These are phyloP conservation scores for Xylaria cubensis DNA, from an alignment of 495 filamentous ascomycete species.

Conservation along the genomic window DNA sequence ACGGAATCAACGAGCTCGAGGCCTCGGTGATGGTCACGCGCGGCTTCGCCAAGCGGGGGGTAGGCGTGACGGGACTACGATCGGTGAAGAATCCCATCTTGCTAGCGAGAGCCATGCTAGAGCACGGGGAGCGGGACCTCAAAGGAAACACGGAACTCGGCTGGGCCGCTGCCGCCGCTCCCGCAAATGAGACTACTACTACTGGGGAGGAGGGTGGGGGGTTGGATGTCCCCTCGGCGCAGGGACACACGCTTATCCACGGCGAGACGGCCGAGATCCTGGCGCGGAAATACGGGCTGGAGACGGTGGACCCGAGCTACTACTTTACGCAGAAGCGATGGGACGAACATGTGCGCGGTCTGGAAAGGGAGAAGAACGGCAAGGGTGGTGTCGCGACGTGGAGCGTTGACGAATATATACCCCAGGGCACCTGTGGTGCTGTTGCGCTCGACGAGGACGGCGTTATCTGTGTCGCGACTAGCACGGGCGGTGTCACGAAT, in stretches of 20 bases:
- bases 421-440: conserved; percentile 85
- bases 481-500: conserved; percentile 88
- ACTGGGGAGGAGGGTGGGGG: conserved; percentile 25
- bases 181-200: conserved; percentile 27
- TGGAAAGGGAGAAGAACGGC: conserved; percentile 59
- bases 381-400: conserved; percentile 45
- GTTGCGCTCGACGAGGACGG: conserved; percentile 78
- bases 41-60: conserved; percentile 75
- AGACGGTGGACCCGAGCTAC: conserved; percentile 70
- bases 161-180: not conserved
- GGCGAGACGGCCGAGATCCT: conserved; percentile 71
- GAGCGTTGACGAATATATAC: conserved; percentile 65
- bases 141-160: not conserved
- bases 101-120: conserved; percentile 74
- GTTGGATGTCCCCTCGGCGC: conserved; percentile 53
- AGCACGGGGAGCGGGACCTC: conserved; percentile 63
- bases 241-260: conserved; percentile 72
- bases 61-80: conserved; percentile 73
- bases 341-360: conserved; percentile 77
- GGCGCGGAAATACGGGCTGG: conserved; percentile 70
- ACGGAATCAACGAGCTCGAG: conserved; percentile 85
- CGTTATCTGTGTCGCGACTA: conserved; percentile 78
- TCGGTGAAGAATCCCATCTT: conserved; percentile 80
- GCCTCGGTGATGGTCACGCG: conserved; percentile 87
- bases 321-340: conserved; percentile 82